These are phyloP conservation scores for Clarireedia hainanense DNA, from an alignment of 2,329 filamentous ascomycete genomes.

Conservation along the genomic window DNA sequence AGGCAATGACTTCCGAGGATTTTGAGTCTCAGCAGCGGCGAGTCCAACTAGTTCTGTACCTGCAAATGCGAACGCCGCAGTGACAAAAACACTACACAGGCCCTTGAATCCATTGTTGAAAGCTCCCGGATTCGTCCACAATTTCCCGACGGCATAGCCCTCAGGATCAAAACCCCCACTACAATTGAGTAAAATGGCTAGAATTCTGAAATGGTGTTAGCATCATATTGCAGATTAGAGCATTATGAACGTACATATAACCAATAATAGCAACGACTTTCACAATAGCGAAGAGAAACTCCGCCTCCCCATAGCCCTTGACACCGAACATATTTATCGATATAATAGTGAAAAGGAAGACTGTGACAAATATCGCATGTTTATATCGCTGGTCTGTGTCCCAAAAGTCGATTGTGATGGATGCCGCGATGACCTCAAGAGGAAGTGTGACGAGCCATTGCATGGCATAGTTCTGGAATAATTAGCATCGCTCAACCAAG, in stretches of 20 bases:
- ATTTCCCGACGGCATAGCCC: constrained; percentile 72
- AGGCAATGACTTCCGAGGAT: constrained; percentile 42
- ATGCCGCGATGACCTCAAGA: constrained; percentile 79
- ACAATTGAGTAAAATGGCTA: constrained; percentile 79
- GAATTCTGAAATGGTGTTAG: constrained; percentile 45
- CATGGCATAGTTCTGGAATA: constrained; percentile 58
- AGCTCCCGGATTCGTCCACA: constrained; percentile 75
- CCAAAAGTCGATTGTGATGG: constrained; percentile 81
- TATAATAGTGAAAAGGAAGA: constrained; percentile 73
- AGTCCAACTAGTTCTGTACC: constrained; percentile 46
- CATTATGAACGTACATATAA: constrained; percentile 60
- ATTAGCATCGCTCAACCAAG: background rate
- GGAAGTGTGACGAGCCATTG: constrained; percentile 83
- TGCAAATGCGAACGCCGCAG: constrained; percentile 43
- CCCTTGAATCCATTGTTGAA: constrained; percentile 78
- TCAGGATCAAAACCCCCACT: constrained; percentile 61
- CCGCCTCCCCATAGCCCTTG: constrained; percentile 81
- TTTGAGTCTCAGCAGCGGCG: constrained; percentile 42
- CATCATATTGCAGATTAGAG: background rate
- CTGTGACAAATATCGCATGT: constrained; percentile 69
- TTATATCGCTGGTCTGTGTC: constrained; percentile 43
- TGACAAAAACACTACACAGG: constrained; percentile 43
- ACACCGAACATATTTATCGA: constrained; percentile 83
- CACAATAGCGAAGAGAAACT: constrained; percentile 79
- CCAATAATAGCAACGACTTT: constrained; percentile 82